Evolutionary conservation across 2,329 filamentous ascomycete genomes (phyloP).

Genomic region (Ophiostoma ulmi): DNA sequence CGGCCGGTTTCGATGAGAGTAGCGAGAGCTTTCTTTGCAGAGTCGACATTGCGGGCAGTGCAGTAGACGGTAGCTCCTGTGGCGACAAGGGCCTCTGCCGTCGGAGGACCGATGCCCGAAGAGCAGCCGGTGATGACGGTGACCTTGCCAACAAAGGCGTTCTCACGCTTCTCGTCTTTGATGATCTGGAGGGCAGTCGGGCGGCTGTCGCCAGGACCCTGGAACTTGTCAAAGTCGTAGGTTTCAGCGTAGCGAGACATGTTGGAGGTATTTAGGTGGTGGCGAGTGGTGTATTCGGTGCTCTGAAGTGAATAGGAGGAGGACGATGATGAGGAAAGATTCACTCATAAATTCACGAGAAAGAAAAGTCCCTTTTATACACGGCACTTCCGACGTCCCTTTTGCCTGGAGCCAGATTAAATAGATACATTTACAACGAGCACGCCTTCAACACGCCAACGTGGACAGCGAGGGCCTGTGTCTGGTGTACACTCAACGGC

Average conservation of each 20-base stretch:
- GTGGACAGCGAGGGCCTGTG: not conserved
- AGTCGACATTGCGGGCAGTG: not conserved
- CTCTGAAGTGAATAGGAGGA: slow-evolving; percentile 24
- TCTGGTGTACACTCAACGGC: not conserved
- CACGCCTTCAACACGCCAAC: not conserved
- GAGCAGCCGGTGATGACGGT: not conserved
- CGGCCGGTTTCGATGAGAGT: slow-evolving; percentile 27
- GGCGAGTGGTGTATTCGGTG: too few species aligned
- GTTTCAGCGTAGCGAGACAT: not conserved
- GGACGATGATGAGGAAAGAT: not conserved
- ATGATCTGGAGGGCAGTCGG: not conserved
- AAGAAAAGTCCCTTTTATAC: not conserved
- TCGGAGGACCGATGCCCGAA: not conserved
- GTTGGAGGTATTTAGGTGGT: not conserved
- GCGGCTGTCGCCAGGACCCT: not conserved
- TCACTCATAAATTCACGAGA: not conserved
- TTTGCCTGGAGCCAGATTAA: not conserved
- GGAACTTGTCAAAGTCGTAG: not conserved
- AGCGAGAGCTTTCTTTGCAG: not conserved
- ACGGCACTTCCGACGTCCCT: not conserved
- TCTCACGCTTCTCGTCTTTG: not conserved
- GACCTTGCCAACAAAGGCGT: not conserved
- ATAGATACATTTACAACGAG: not conserved
- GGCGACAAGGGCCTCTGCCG: not conserved
- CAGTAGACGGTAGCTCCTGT: slow-evolving; percentile 39